phyloP scores from a whole-genome alignment of 768 basidiomycete species.

The Hericium erinaceus region DNA sequence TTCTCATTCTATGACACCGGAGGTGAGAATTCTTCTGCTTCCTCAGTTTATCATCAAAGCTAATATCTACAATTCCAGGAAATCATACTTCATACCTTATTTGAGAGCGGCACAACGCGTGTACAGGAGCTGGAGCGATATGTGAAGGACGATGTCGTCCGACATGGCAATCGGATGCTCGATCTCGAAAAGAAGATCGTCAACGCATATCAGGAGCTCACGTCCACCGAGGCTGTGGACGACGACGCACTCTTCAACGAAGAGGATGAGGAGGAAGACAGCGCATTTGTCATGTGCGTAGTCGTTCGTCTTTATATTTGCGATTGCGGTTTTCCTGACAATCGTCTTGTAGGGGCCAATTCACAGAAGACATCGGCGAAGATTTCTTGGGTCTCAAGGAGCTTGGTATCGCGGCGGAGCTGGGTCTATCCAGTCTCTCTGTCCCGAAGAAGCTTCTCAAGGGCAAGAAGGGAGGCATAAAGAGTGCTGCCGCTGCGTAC shows the following conservation, averaged over 20 bases:
- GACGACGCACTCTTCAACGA: constrained; percentile 52
- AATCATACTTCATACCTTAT: constrained; percentile 85
- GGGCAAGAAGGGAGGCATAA: constrained; percentile 31
- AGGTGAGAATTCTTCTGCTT: no score
- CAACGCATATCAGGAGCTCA: constrained; percentile 67
- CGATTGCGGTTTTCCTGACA: background rate
- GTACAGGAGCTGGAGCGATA: constrained; percentile 79
- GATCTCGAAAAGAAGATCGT: constrained; percentile 86
- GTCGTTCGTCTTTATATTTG: background rate
- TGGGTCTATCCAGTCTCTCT: constrained; percentile 66
- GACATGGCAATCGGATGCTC: constrained; percentile 64
- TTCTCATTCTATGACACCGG: constrained; percentile 68
- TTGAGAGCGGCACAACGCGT: constrained; percentile 78
- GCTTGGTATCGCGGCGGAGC: constrained; percentile 80
- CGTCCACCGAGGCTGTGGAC: constrained; percentile 39
- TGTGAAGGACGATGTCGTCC: constrained; percentile 79
- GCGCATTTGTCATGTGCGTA: constrained; percentile 55
- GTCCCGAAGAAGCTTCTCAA: constrained; percentile 75
- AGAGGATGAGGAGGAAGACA: constrained; percentile 50
- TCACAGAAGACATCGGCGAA: constrained; percentile 81
- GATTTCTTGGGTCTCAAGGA: constrained; percentile 89
- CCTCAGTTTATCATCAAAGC: no score
- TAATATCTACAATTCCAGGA: constrained; percentile 46
- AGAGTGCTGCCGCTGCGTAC: constrained; percentile 33
- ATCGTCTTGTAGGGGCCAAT: constrained; percentile 53